Evolutionary conservation across 768 basidiomycete genomes (phyloP).

Genomic region (Lanmaoa pseudosensibilis): DNA sequence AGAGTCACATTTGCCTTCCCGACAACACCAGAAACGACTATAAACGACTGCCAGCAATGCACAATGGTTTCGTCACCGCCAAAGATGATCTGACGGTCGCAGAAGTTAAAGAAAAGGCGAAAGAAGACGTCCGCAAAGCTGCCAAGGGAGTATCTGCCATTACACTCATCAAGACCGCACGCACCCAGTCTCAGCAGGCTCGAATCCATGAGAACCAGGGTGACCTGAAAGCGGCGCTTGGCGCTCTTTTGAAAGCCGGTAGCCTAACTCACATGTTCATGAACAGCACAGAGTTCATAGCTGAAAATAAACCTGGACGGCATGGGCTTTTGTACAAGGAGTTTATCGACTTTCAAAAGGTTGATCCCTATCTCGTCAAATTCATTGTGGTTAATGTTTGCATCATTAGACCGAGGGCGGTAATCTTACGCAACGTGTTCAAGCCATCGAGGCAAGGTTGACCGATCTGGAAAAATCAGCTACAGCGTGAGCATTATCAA

Average conservation of each 20-base stretch:
- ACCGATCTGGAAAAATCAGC: constrained; percentile 44
- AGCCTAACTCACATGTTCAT: constrained; percentile 57
- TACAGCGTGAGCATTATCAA: constrained; percentile 27
- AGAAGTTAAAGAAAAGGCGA: constrained; percentile 50
- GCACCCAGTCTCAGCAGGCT: constrained; percentile 53
- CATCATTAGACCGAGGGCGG: constrained; percentile 38
- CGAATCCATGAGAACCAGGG: constrained; percentile 53
- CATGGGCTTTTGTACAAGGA: constrained; percentile 61
- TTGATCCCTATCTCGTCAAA: constrained; percentile 35
- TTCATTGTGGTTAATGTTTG: constrained; percentile 12
- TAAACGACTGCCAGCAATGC: constrained; percentile 34
- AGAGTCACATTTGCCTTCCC: constrained; percentile 10
- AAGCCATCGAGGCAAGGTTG: constrained; percentile 47
- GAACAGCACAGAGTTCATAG: constrained; percentile 56
- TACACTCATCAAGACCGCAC: constrained; percentile 62
- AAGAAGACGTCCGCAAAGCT: constrained; percentile 47
- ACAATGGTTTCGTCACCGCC: constrained; percentile 35
- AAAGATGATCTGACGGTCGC: constrained; percentile 38
- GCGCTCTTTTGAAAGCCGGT: constrained; percentile 60
- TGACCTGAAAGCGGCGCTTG: constrained; percentile 61
- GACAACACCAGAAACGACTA: constrained; percentile 19
- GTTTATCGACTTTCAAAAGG: constrained; percentile 63
- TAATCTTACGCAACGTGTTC: constrained; percentile 41
- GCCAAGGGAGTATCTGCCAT: constrained; percentile 60
- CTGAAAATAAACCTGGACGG: constrained; percentile 48